Conservation (phyloP, 345 rosid species). For the Bretschneidera sinensis region DNA sequence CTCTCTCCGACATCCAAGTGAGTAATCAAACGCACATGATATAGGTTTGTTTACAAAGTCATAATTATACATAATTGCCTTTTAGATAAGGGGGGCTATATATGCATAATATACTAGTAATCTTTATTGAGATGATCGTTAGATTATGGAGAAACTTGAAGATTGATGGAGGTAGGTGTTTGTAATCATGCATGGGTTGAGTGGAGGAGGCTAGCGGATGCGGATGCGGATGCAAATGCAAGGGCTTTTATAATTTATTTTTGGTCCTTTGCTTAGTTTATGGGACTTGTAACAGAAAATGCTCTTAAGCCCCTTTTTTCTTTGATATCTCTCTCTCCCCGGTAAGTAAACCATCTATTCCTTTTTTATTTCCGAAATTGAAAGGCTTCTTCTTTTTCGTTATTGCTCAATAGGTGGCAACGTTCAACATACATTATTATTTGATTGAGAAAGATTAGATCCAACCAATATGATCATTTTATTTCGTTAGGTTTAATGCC, state of each 20-base stretch:
- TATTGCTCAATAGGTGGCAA: slow-evolving; percentile 4
- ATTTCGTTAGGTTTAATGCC: background rate
- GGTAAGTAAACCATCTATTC: slow-evolving; percentile 24
- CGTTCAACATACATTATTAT: background rate
- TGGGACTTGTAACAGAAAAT: no score
- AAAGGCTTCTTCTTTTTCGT: slow-evolving; percentile 15
- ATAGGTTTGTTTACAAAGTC: no score
- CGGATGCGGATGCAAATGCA: no score
- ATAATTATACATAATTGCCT: no score
- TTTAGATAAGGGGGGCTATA: no score
- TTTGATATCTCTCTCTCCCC: slow-evolving; percentile 14
- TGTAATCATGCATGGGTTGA: slow-evolving; percentile 18
- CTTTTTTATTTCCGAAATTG: slow-evolving; percentile 14
- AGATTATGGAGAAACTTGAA: background rate
- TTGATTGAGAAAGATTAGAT: background rate
- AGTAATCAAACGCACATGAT: no score
- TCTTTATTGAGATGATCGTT: no score
- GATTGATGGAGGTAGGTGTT: slow-evolving; percentile 16
- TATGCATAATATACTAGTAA: no score
- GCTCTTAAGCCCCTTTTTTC: background rate
- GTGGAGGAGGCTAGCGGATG: no score
- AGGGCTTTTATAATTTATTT: no score
- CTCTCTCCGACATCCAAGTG: no score
- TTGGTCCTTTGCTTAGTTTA: no score
- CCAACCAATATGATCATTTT: background rate